Conservation (phyloP, 2,329 filamentous ascomycete species). For the Diplodia intermedia region DNA sequence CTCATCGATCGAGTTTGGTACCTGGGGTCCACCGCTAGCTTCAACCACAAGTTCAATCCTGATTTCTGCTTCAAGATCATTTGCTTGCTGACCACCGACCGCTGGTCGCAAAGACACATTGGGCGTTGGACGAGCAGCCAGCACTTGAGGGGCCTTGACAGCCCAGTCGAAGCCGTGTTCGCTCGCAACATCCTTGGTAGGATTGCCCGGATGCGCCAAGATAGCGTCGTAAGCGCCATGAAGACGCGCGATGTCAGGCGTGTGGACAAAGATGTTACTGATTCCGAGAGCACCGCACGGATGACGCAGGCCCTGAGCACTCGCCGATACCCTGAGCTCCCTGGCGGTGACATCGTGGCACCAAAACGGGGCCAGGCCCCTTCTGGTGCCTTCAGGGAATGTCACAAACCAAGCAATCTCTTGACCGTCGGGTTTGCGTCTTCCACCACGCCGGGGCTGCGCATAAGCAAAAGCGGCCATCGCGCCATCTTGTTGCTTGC, state of each 20-base stretch:
- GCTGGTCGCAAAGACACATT: neutral
- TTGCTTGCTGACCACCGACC: neutral
- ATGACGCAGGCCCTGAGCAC: conserved; percentile 54
- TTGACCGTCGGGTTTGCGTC: conserved; percentile 59
- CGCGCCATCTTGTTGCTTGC: neutral
- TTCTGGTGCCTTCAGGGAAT: conserved; percentile 53
- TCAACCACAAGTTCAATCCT: conserved; percentile 18
- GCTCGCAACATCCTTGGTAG: neutral
- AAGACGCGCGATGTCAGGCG: conserved; percentile 28
- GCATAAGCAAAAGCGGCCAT: neutral
- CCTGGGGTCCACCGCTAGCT: conserved; percentile 11
- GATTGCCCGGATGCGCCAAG: conserved; percentile 6
- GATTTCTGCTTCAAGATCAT: conserved; percentile 4
- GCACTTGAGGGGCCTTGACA: neutral
- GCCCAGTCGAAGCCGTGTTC: neutral
- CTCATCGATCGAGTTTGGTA: neutral
- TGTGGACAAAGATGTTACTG: conserved; percentile 40
- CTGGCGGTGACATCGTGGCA: conserved; percentile 66
- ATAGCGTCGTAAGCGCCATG: conserved; percentile 20
- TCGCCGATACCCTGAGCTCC: conserved; percentile 61
- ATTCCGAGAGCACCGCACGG: conserved; percentile 59
- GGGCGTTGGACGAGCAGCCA: neutral
- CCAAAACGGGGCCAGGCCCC: conserved; percentile 68
- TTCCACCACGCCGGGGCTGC: conserved; percentile 14
- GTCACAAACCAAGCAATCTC: conserved; percentile 67